These are phyloP conservation scores for Mariannaea sp. DNA, from an alignment of 2,329 filamentous ascomycete genomes.

Conservation along the genomic window DNA sequence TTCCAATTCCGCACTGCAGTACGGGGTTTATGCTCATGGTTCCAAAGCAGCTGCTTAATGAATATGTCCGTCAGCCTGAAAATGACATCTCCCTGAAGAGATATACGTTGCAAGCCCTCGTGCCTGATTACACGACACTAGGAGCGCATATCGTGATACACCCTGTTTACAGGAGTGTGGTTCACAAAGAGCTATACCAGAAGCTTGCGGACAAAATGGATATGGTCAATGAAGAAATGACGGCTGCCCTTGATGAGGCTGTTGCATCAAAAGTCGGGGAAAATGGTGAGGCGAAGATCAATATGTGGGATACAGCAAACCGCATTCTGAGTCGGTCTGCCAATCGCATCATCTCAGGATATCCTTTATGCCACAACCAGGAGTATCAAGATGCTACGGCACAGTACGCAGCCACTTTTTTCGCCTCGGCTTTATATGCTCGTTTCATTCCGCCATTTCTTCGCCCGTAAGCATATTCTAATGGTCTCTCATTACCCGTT, in stretches of 20 bases:
- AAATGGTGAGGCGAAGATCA: constrained; percentile 11
- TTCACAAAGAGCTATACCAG: constrained; percentile 21
- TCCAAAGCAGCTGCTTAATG: constrained; percentile 18
- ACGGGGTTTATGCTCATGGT: constrained; percentile 24
- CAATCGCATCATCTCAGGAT: constrained; percentile 24
- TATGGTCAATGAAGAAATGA: constrained; percentile 23
- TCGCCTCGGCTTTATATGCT: constrained; percentile 21
- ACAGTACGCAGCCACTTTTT: constrained; percentile 21
- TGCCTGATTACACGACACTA: constrained; percentile 19
- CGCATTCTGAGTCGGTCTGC: constrained; percentile 22
- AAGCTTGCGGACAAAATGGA: constrained; percentile 20
- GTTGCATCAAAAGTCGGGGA: constrained; percentile 12
- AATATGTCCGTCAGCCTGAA: constrained; percentile 22
- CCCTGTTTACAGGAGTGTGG: constrained; percentile 21
- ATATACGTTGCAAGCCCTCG: constrained; percentile 21
- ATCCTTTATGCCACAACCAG: constrained; percentile 20
- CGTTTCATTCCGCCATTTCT: constrained; percentile 24
- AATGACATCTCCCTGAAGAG: constrained; percentile 24
- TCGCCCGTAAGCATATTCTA: constrained; percentile 15
- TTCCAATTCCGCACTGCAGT: constrained; percentile 22
- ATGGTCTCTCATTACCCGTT: background rate
- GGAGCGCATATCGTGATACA: constrained; percentile 22
- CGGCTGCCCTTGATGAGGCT: constrained; percentile 14
- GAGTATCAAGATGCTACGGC: constrained; percentile 22
- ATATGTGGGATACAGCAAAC: constrained; percentile 23